Conservation (phyloP, 2,329 filamentous ascomycete species). For the Pestalotiopsis sp. region DNA sequence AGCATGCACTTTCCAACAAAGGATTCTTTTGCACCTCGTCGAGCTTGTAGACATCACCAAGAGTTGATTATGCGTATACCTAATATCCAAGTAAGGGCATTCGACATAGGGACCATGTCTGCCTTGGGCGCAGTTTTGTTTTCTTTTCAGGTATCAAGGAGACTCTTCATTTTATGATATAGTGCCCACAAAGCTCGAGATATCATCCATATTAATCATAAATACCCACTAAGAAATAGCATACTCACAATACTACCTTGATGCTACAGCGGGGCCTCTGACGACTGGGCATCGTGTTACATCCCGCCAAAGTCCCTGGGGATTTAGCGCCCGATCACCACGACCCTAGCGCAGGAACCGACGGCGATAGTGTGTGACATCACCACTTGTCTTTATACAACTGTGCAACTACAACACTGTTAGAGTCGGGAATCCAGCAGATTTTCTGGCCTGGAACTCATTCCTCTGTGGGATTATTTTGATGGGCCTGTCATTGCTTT, state of each 20-base stretch:
- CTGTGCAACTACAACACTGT: neutral
- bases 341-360: conserved; percentile 16
- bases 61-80: no score
- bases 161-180: no score
- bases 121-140: no score
- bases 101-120: no score
- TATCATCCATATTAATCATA: no score
- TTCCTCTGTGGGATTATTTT: neutral
- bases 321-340: neutral
- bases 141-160: no score
- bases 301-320: neutral
- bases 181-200: no score
- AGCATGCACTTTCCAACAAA: no score
- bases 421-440: neutral
- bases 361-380: conserved; percentile 11
- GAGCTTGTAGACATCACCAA: no score
- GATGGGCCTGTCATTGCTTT: neutral
- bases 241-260: neutral
- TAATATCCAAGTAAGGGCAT: no score
- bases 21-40: no score
- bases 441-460: neutral
- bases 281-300: neutral
- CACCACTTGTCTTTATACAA: conserved; percentile 4
- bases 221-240: no score
- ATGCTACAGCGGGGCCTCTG: neutral